Percentiles rank a stretch among this genome's conserved stretches.
Evolutionary conservation across 305 asterid species (phyloP).

Genomic region (Plantago coronopus): DNA sequence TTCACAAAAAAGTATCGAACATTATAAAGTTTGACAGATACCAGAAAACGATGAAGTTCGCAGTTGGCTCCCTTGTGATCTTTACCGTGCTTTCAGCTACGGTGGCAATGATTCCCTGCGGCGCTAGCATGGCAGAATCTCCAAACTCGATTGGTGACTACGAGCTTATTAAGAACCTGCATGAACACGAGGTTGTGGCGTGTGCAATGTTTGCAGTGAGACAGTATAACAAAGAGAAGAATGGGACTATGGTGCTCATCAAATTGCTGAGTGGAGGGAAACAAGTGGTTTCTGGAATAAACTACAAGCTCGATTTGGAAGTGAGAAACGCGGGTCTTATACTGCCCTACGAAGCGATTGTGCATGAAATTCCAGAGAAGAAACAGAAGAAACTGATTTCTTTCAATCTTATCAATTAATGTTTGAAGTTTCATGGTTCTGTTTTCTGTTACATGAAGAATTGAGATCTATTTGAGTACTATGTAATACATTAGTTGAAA

Average conservation of each 20-base stretch:
- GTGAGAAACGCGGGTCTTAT: not conserved
- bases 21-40: too few species aligned
- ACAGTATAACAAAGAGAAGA: not conserved
- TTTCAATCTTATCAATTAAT: not conserved
- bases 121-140: not conserved
- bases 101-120: not conserved
- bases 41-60: not conserved
- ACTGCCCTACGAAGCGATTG: not conserved
- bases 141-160: not conserved
- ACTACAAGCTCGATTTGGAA: not conserved
- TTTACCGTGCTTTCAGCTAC: not conserved
- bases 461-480: too few species aligned
- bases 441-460: too few species aligned
- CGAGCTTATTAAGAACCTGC: not conserved
- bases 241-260: not conserved
- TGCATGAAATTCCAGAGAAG: not conserved
- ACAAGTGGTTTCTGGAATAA: constrained; percentile 5
- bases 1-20: too few species aligned
- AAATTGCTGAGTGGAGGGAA: not conserved
- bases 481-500: too few species aligned
- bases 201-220: not conserved
- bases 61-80: not conserved
- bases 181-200: not conserved
- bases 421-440: too few species aligned
- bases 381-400: not conserved